Evolutionary conservation across 2,329 filamentous ascomycete species (phyloP).

Genomic region (Leptodontidium sp.): DNA sequence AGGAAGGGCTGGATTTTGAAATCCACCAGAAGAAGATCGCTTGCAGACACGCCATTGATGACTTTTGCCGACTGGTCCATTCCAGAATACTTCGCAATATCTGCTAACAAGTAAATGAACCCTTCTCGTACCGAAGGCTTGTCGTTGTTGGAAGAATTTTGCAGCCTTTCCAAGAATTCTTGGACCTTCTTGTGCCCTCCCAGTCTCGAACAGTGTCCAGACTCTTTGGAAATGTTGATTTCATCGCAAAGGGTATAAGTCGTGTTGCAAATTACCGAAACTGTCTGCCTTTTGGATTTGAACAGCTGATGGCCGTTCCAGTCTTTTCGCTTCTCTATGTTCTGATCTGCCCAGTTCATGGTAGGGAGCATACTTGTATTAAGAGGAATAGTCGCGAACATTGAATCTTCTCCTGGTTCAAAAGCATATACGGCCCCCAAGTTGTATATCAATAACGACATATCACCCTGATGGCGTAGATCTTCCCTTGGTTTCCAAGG

Average conservation of each 20-base stretch:
- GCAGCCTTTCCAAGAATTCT: neutral
- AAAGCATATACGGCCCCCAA: conserved; percentile 6
- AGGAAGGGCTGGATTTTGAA: conserved; percentile 11
- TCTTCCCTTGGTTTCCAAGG: neutral
- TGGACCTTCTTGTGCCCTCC: neutral
- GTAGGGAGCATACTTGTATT: neutral
- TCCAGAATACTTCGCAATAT: neutral
- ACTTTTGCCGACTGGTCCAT: conserved; percentile 2
- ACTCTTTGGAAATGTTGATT: neutral
- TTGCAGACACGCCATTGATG: conserved; percentile 1
- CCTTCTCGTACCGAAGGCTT: neutral
- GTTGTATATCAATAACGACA: neutral
- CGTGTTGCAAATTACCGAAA: conserved; percentile 4
- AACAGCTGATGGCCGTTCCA: conserved; percentile 4
- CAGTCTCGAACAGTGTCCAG: neutral
- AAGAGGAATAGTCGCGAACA: conserved; percentile 6
- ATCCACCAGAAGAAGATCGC: neutral
- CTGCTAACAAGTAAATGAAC: conserved; percentile 10
- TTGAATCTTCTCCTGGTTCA: neutral
- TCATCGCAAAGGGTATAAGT: neutral
- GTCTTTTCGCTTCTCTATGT: neutral
- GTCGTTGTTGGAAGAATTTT: neutral
- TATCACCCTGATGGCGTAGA: neutral
- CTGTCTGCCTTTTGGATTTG: neutral
- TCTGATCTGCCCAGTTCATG: neutral